A percentile compares a stretch with the other conserved stretches of the same genome.
Evolutionary conservation across 495 filamentous ascomycete species (phyloP).

Genomic region (Parachaetomium inaequale): DNA sequence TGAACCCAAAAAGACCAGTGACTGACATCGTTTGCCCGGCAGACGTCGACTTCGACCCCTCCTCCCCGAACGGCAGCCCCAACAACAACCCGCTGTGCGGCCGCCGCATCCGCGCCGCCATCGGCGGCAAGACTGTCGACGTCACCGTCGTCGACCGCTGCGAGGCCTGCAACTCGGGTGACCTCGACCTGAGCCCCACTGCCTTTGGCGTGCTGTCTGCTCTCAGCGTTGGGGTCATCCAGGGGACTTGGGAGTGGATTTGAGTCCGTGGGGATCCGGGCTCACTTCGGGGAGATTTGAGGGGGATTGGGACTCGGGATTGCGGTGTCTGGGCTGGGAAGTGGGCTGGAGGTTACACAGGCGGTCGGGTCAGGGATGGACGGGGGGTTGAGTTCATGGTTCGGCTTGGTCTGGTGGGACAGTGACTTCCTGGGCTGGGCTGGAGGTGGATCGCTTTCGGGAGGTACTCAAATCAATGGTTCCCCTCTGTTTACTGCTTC

Average conservation of each 20-base stretch:
- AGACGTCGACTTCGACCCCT: constrained; percentile 26
- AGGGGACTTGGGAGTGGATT: constrained; percentile 37
- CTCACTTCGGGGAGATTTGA: not conserved
- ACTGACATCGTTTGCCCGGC: too few relatives aligned
- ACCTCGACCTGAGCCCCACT: constrained; percentile 21
- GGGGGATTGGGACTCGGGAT: not conserved
- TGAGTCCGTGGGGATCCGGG: not conserved
- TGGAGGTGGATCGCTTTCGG: not conserved
- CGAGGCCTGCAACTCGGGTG: constrained; percentile 13
- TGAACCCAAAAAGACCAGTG: too few relatives aligned
- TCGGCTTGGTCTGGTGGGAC: not conserved
- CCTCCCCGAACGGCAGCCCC: constrained; percentile 32
- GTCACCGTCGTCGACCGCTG: constrained; percentile 35
- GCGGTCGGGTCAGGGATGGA: not conserved
- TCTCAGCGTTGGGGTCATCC: constrained; percentile 29
- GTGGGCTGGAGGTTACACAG: not conserved
- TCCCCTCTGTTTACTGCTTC: not conserved
- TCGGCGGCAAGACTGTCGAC: constrained; percentile 28
- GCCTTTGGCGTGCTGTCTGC: constrained; percentile 23
- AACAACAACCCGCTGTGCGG: constrained; percentile 35
- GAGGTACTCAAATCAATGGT: not conserved
- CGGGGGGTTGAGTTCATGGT: not conserved
- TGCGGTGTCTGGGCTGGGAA: not conserved
- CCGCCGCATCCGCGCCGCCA: constrained; percentile 24
- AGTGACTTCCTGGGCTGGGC: not conserved